Conservation (phyloP, 371 early-diverging fungal genomes). For the Rhizopus microsporus region DNA sequence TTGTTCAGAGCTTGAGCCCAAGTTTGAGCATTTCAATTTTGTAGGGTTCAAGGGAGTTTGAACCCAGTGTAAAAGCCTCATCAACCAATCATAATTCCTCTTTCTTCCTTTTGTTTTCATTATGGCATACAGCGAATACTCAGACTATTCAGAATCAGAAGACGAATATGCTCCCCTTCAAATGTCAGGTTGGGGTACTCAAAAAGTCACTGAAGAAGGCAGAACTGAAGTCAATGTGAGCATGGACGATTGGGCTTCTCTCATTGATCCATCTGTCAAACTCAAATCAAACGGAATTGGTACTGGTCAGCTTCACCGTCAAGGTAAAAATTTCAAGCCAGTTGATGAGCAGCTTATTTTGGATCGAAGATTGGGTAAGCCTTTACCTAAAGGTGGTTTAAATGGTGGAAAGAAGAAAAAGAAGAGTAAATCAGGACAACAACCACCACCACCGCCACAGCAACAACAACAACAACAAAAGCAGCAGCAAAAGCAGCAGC, state of each 20-base stretch:
- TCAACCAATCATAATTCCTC: too few relatives aligned
- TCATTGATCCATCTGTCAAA: background rate
- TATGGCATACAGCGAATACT: too few relatives aligned
- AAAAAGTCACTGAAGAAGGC: too few relatives aligned
- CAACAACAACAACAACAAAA: background rate
- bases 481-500: background rate
- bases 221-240: background rate
- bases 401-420: slow-evolving; percentile 23
- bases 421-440: background rate
- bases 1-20: too few relatives aligned
- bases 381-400: slow-evolving; percentile 22
- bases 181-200: too few relatives aligned
- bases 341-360: slow-evolving; percentile 44
- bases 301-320: slow-evolving; percentile 44
- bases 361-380: slow-evolving; percentile 41
- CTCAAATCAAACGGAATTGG: background rate
- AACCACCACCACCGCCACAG: background rate
- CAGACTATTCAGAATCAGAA: too few relatives aligned
- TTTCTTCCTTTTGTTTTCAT: too few relatives aligned
- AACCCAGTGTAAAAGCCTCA: too few relatives aligned
- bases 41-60: too few relatives aligned
- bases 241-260: background rate
- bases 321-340: slow-evolving; percentile 45
- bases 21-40: too few relatives aligned
- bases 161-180: too few relatives aligned